Evolutionary conservation across 106 monocot species (phyloP), one percentile per base, ranked within the genome.

Genomic region (Apostasia ramifera): DNA sequence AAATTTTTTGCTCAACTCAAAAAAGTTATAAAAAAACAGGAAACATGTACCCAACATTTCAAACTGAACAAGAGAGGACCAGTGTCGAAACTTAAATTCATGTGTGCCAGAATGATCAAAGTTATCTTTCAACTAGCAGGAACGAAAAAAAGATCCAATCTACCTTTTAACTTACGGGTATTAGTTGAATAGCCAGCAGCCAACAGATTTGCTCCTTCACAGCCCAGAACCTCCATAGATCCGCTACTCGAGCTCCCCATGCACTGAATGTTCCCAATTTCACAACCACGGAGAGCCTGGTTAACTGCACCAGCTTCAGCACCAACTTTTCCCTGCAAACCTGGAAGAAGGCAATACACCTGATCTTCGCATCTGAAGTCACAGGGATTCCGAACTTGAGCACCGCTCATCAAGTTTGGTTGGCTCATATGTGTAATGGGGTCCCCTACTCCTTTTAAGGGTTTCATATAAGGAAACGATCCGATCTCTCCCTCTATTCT

Each of bases 401-500:
- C 74, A 44, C 82, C 81, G 55, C 69, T 70, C 5, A 81, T 59
- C 47, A 67, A 45, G 66, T 53, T 78, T 51, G 71, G 66, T 7
- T 51, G 66, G 3, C 57, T 40, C 7, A 42, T 14, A 37, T 61
- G 51, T n/a, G 67, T 61, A 66, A 59, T 73, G n/a, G 78, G 55
- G 38, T 78, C 77, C 26, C 61, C 76, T 45, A 61, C 66, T 38
- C 41, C 61, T 15, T 55, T 71, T 55, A 39, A 70, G 26, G 82
- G 71, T 60, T 74, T 95, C 66, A 86, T 80, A 66, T 95, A 95
- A 66, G 97, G 97, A 61, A 97, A 97, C 5, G 77, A 54, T 8
- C 92, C 97, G 67, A 97, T 79, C 73, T 92, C 97, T 45, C 84
- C 86, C 47, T 97, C 97, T 40, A 97, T 97, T 76, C 97, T 89